These are phyloP conservation scores for Microsporum audouinii DNA, from an alignment of 2,329 filamentous ascomycete genomes.

Conservation along the genomic window DNA sequence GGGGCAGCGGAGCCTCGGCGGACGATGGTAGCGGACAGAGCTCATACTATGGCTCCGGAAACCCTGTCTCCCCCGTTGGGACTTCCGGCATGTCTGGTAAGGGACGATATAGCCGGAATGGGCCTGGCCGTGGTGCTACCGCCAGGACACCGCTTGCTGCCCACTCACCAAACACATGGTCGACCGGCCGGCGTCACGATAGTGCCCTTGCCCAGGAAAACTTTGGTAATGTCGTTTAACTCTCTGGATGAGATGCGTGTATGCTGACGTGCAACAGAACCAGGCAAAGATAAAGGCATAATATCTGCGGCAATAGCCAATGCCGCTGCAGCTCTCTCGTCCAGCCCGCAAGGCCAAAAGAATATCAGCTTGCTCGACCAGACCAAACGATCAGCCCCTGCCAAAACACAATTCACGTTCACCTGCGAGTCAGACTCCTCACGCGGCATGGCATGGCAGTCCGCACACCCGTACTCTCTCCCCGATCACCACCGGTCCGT, in stretches of 20 bases:
- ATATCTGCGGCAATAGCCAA: constrained; percentile 88
- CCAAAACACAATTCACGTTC: constrained; percentile 88
- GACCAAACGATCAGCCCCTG: constrained; percentile 50
- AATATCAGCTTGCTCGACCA: constrained; percentile 69
- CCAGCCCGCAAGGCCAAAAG: constrained; percentile 54
- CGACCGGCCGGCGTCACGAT: constrained; percentile 38
- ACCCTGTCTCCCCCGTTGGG: constrained; percentile 43
- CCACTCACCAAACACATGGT: constrained; percentile 47
- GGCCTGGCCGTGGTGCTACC: constrained; percentile 30
- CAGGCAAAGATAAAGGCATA: constrained; percentile 56
- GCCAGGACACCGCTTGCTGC: constrained; percentile 53
- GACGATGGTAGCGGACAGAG: constrained; percentile 38
- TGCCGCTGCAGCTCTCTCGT: constrained; percentile 54
- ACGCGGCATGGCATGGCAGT: constrained; percentile 65
- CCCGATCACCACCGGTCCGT: constrained; percentile 27
- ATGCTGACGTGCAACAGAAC: constrained; percentile 23
- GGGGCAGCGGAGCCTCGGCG: constrained; percentile 36
- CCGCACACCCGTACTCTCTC: constrained; percentile 37
- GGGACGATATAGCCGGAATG: constrained; percentile 63
- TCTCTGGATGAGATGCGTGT: not conserved
- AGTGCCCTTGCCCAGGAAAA: constrained; percentile 33
- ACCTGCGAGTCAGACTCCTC: constrained; percentile 85
- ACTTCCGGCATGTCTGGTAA: constrained; percentile 68
- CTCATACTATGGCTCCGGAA: constrained; percentile 47
- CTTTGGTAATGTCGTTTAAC: constrained; percentile 6